Percentiles rank a stretch among this genome's conserved stretches.
These are phyloP conservation scores for Termitomyces sp. DNA, from an alignment of 768 basidiomycete species.

Conservation along the genomic window DNA sequence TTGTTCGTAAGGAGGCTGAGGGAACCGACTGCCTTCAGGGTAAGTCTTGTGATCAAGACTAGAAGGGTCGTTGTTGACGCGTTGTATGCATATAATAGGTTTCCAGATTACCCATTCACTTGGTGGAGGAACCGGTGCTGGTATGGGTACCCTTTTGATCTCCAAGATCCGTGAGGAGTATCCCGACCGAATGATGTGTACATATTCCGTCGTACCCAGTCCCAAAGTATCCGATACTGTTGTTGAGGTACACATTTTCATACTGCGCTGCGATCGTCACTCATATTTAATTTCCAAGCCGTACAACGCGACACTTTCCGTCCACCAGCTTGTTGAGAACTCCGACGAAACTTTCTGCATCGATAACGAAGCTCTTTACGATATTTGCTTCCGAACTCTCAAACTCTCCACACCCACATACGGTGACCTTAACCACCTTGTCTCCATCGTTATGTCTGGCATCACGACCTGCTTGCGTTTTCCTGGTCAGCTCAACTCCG, in stretches of 20 bases:
- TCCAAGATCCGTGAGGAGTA: slow-evolving; percentile 99
- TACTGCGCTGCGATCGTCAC: neutral
- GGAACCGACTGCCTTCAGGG: slow-evolving; percentile 96
- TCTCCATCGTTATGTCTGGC: slow-evolving; percentile 98
- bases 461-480: slow-evolving; percentile 98
- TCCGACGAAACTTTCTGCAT: slow-evolving; percentile 99
- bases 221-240: slow-evolving; percentile 99
- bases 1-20: slow-evolving; percentile 98
- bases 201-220: slow-evolving; percentile 97
- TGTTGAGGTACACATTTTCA: slow-evolving; percentile 65
- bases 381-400: slow-evolving; percentile 97
- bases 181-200: slow-evolving; percentile 99
- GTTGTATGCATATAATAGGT: slow-evolving; percentile 40
- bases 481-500: slow-evolving; percentile 99
- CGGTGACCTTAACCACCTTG: slow-evolving; percentile 96
- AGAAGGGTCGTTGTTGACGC: slow-evolving; percentile 10
- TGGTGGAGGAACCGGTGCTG: slow-evolving; percentile 99
- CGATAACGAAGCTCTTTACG: slow-evolving; percentile 98
- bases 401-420: slow-evolving; percentile 96
- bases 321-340: slow-evolving; percentile 99
- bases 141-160: slow-evolving; percentile 99
- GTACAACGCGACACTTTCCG: slow-evolving; percentile 97
- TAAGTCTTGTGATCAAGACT: slow-evolving; percentile 30
- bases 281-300: slow-evolving; percentile 47
- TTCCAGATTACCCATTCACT: slow-evolving; percentile 99